A percentile compares a stretch with the other conserved stretches of the same genome.
Evolutionary conservation across 2,329 filamentous ascomycete genomes (phyloP).

Genomic region (Chaetomium sp.): DNA sequence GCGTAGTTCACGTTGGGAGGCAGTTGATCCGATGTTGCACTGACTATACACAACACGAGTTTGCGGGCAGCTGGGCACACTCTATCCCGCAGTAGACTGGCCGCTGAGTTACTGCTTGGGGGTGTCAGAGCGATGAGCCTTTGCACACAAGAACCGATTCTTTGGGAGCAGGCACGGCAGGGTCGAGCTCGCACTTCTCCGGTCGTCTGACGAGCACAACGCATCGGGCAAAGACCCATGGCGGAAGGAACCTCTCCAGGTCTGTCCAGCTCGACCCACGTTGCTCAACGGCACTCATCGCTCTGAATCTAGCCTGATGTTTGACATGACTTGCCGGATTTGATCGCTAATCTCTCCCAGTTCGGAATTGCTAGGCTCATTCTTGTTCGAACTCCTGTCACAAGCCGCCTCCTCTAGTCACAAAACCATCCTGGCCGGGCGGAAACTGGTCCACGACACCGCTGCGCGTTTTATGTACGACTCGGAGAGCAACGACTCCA

Average conservation of each 20-base stretch:
- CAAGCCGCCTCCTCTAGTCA: slow-evolving; percentile 29
- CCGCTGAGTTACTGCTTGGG: slow-evolving; percentile 19
- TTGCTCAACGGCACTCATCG: slow-evolving; percentile 29
- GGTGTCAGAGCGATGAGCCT: slow-evolving; percentile 22
- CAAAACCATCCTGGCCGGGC: slow-evolving; percentile 18
- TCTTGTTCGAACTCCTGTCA: slow-evolving; percentile 33
- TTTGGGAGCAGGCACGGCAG: slow-evolving; percentile 32
- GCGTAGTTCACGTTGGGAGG: not conserved
- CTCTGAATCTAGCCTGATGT: slow-evolving; percentile 30
- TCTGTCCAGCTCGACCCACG: slow-evolving; percentile 26
- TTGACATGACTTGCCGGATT: slow-evolving; percentile 35
- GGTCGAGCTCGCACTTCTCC: slow-evolving; percentile 21
- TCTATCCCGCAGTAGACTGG: not conserved
- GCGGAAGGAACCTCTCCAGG: slow-evolving; percentile 21
- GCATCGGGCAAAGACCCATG: slow-evolving; percentile 15
- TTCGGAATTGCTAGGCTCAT: slow-evolving; percentile 33
- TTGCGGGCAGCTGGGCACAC: slow-evolving; percentile 8
- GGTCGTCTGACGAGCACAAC: slow-evolving; percentile 11
- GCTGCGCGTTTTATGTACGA: slow-evolving; percentile 29
- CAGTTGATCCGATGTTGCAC: slow-evolving; percentile 19
- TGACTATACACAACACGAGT: slow-evolving; percentile 15
- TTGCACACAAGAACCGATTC: slow-evolving; percentile 29
- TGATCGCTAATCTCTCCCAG: slow-evolving; percentile 42
- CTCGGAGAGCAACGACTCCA: slow-evolving; percentile 1
- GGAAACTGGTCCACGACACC: slow-evolving; percentile 30